Percentiles rank a stretch among this genome's conserved stretches.
phyloP scores from a whole-genome alignment of 1,284 basidiomycete genomes.

The Thelephora terrestris region DNA sequence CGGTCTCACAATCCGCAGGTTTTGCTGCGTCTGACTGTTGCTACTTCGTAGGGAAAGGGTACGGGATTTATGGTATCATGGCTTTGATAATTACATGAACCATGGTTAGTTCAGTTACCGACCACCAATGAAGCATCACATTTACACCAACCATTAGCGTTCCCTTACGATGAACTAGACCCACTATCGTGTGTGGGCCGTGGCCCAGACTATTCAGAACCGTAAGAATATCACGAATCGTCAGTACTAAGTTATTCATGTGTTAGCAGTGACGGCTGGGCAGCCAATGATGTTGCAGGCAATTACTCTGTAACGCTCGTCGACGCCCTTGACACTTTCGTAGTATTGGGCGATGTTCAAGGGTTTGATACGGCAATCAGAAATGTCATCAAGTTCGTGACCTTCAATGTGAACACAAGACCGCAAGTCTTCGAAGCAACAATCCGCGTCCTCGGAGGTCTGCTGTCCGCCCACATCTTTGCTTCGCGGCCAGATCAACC shows the following conservation, averaged over 20 bases:
- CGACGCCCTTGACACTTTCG: constrained; percentile 74
- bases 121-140: background rate
- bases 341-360: constrained; percentile 61
- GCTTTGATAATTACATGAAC: constrained; percentile 71
- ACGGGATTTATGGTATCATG: constrained; percentile 74
- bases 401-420: constrained; percentile 81
- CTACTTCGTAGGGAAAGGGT: constrained; percentile 45
- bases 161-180: constrained; percentile 77
- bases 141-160: constrained; percentile 37
- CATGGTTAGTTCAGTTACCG: constrained; percentile 40
- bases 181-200: constrained; percentile 79
- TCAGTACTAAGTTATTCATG: constrained; percentile 5
- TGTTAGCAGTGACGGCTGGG: constrained; percentile 48
- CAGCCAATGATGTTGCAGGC: constrained; percentile 76
- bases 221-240: constrained; percentile 38
- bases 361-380: constrained; percentile 72
- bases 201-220: constrained; percentile 72
- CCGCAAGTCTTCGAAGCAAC: constrained; percentile 91
- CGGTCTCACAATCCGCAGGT: background rate
- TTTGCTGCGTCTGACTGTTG: background rate
- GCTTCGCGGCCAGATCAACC: constrained; percentile 53
- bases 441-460: constrained; percentile 81
- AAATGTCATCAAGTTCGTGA: constrained; percentile 67
- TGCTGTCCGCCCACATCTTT: constrained; percentile 80
- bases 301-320: constrained; percentile 80